Conservation (phyloP, 176 grass and related monocot genomes). For the Puya raimondii region DNA sequence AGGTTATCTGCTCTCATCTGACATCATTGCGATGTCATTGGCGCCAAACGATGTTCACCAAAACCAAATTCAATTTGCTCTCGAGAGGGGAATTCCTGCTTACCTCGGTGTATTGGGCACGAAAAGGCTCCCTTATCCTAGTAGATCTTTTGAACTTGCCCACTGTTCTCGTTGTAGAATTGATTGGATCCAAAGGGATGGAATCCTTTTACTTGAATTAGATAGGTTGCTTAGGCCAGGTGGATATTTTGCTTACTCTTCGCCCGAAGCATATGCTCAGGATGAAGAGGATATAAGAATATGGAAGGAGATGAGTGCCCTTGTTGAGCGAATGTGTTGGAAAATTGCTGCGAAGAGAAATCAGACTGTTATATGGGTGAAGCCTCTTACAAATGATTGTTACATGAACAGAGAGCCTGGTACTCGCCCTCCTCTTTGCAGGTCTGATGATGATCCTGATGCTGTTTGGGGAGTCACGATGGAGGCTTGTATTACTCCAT, state of each 20-base stretch:
- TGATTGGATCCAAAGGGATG: conserved; percentile 96
- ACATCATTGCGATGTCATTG: conserved; percentile 91
- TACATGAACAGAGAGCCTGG: conserved; percentile 65
- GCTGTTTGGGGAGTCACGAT: conserved; percentile 75
- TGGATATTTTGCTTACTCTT: conserved; percentile 96
- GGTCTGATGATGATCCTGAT: conserved; percentile 78
- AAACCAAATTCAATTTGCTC: conserved; percentile 98
- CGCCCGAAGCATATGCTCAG: conserved; percentile 95
- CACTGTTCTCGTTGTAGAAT: conserved; percentile 98
- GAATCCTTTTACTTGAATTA: conserved; percentile 88
- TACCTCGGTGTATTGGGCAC: conserved; percentile 97
- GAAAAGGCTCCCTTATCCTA: conserved; percentile 93
- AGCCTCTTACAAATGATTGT: conserved; percentile 94
- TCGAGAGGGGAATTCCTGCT: conserved; percentile 94
- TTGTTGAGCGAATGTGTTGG: conserved; percentile 98
- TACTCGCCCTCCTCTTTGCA: conserved; percentile 80
- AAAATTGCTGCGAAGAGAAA: conserved; percentile 85
- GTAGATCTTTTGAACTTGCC: conserved; percentile 92
- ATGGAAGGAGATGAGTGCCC: conserved; percentile 93
- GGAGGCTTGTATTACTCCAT: conserved; percentile 83
- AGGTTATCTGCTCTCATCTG: conserved; percentile 88
- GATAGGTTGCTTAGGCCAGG: conserved; percentile 89
- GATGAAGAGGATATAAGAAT: conserved; percentile 92
- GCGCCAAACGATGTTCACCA: conserved; percentile 99
- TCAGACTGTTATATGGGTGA: conserved; percentile 99